Evolutionary conservation across 495 filamentous ascomycete genomes (phyloP), one percentile per base, ranked within the genome.

Genomic region (Aspergillus ellipticus): DNA sequence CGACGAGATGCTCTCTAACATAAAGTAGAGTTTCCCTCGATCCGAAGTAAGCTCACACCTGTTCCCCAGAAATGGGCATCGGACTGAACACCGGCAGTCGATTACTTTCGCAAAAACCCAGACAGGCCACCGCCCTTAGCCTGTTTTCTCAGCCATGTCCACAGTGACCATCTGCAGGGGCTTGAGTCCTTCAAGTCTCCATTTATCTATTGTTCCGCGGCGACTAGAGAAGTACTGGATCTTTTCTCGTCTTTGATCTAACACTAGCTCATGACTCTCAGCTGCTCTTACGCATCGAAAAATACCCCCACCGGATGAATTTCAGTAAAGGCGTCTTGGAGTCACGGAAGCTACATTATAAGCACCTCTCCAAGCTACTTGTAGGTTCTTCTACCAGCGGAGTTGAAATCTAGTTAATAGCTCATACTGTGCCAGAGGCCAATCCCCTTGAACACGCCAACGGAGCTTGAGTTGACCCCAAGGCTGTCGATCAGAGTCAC

Each of bases 71-170:
- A 45, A 2, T 1, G 17, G 3, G 13, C 17, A 13, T 55, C 6
- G 13, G 51, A 35, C 56, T 55, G 48, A 63, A 21, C 11, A 33
- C 21, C 4, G 16, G 10, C 33, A 88, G 87, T 96, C 54, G 93
- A 97, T 68, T 92, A 88, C 72, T 97, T 96, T 64, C 84, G 92
- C 15, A 74, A 74, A 16, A 72, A 73, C 19, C 77, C 74, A 17
- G 78, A 74, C 0, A 70, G 68, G 16, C 76, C 69, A 24, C 78
- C 88, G 26, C 89, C 92, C 2, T 66, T 95, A 42, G 92, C 89
- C 15, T 96, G 89, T 66, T 96, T 97, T 65, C 78, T 97, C 37
- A 93, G 88, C 64, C 93, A 97, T 81, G 86, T 96, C 10, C 93
- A 97, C 66, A 95, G 87, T 54, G 92, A 97, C 58, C 92, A 97